Conservation (phyloP, 768 basidiomycete species). For the Suillus paluster region DNA sequence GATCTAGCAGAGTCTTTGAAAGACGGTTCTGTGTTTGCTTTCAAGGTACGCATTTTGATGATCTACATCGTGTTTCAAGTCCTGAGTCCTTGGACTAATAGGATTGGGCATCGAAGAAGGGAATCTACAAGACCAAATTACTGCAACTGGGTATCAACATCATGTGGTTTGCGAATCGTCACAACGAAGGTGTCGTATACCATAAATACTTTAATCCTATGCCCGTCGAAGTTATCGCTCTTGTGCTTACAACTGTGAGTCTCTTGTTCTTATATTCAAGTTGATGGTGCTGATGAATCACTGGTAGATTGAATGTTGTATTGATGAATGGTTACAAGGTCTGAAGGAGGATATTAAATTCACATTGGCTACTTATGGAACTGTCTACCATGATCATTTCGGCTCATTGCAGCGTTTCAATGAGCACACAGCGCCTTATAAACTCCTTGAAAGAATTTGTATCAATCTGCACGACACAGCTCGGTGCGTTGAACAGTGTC, state of each 20-base stretch:
- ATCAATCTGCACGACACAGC: conserved; percentile 2
- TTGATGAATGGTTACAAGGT: conserved; percentile 14
- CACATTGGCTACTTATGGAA: conserved; percentile 9
- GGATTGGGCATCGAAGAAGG: conserved; percentile 12
- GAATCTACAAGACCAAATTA: conserved; percentile 28
- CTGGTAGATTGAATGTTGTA: conserved; percentile 18
- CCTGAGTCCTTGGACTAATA: background rate
- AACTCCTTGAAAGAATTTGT: conserved; percentile 5
- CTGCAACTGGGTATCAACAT: conserved; percentile 30
- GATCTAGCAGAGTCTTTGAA: conserved; percentile 10
- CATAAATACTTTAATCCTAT: conserved; percentile 28
- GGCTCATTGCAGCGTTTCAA: conserved; percentile 4
- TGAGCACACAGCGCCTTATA: conserved; percentile 6
- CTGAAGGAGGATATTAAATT: conserved; percentile 12
- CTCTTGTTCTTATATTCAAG: background rate
- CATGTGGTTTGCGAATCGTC: conserved; percentile 31
- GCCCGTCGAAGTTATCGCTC: conserved; percentile 5
- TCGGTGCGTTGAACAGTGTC: background rate
- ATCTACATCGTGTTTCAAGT: background rate
- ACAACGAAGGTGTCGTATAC: conserved; percentile 29
- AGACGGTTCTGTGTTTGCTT: conserved; percentile 9
- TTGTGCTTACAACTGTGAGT: conserved; percentile 9
- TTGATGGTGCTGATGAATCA: background rate
- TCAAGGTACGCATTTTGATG: background rate
- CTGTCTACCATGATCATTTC: conserved; percentile 13